A percentile compares a stretch with the other conserved stretches of the same genome.
These are phyloP conservation scores for Blastobotrys persicus DNA, from an alignment of 1,139 yeast genomes.

Conservation along the genomic window DNA sequence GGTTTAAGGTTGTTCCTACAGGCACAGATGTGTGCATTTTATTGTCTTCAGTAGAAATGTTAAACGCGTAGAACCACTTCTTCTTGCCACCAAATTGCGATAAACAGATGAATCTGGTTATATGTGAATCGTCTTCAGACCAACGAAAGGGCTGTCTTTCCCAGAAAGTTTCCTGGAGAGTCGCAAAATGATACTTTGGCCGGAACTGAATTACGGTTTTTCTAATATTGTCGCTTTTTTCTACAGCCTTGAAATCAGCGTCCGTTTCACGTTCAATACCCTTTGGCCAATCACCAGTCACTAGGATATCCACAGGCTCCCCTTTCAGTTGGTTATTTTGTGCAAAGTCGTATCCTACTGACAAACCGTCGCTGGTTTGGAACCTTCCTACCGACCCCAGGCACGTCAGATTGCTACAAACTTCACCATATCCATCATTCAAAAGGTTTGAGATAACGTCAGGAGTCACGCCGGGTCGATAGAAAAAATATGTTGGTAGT, in stretches of 20 bases:
- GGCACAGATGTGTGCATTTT: neutral
- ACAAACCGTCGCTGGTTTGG: slow-evolving; percentile 10
- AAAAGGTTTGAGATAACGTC: neutral
- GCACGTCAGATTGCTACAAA: slow-evolving; percentile 8
- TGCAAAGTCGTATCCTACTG: slow-evolving; percentile 7
- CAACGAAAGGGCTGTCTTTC: slow-evolving; percentile 30
- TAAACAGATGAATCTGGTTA: slow-evolving; percentile 29
- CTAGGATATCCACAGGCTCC: slow-evolving; percentile 21
- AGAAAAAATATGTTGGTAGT: slow-evolving; percentile 19
- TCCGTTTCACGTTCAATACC: slow-evolving; percentile 19
- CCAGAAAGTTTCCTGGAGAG: slow-evolving; percentile 22
- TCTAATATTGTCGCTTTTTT: slow-evolving; percentile 8
- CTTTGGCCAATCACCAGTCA: slow-evolving; percentile 23
- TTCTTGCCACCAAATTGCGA: slow-evolving; percentile 25
- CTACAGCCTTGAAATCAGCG: slow-evolving; percentile 8
- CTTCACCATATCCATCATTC: neutral
- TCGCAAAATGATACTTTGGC: slow-evolving; percentile 28
- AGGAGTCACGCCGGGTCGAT: slow-evolving; percentile 1
- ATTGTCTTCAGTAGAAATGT: slow-evolving; percentile 12
- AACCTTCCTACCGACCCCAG: slow-evolving; percentile 9
- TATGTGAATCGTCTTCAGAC: slow-evolving; percentile 14
- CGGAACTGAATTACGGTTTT: slow-evolving; percentile 14
- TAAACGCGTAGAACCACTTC: slow-evolving; percentile 33
- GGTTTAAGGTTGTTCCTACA: slow-evolving; percentile 1
- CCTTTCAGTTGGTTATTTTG: neutral